Evolutionary conservation across 257 asterid genomes (phyloP), one percentile per base, ranked within the genome.

Genomic region (Petrea volubilis): DNA sequence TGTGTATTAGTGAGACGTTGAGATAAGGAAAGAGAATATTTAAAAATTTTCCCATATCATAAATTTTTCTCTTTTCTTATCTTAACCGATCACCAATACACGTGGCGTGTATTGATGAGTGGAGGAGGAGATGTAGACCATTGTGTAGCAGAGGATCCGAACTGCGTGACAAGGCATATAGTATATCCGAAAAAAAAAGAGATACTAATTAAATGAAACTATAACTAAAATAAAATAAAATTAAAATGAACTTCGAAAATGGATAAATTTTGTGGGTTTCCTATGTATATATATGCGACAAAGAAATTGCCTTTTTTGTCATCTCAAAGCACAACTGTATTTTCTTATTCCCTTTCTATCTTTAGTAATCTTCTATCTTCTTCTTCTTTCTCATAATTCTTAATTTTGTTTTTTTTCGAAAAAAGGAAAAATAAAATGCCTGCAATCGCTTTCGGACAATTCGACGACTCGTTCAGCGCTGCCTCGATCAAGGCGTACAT

Each of bases 401-500:
- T 23, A 33, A 17, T 33, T 59, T 38, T 57, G n/a, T 57, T 14
- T 12, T 4, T 24, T 40, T 40, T 38, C 12, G 2, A 38, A 38
- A 12, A 38, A 38, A 5, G 8, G 20, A 34, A 0, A 3, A 20
- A 36, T 10, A 77, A 74, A 62, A 85, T 85, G 91, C 82, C 83
- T 61, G 71, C 64, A 41, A 77, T 85, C 23, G 91, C 86, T n/a
- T n/a, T 85, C 36, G 90, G 90, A 29, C 40, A 83, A 7, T 23
- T 82, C 11, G 80, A 64, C 36, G 88, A 81, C 70, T 83, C 88
- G 2, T 74, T 72, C 73, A 78, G 85, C 77, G 21, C 65, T 34
- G 86, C 71, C 77, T 78, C 91, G 3, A 24, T 83, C 25, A 85
- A 79, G 80, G 85, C 88, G 60, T 85, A 85, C 68, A 15, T 83